These are phyloP conservation scores for Datura wrightii DNA, from an alignment of 257 asterid genomes.

Conservation along the genomic window DNA sequence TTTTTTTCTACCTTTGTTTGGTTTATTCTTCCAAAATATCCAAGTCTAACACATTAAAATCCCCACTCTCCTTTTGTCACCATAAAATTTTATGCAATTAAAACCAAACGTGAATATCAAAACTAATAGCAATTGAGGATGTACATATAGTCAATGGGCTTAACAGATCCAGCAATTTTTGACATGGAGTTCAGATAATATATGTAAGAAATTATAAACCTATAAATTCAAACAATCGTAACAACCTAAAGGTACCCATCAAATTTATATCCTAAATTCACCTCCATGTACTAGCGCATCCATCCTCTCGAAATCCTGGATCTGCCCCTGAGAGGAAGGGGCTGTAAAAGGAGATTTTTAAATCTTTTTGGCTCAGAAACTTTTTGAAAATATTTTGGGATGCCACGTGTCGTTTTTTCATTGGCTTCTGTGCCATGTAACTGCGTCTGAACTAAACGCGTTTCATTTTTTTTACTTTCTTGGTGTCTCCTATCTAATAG, in stretches of 20 bases:
- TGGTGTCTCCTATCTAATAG: slow-evolving; percentile 13
- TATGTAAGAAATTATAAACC: neutral
- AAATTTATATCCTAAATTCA: neutral
- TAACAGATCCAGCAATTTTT: neutral
- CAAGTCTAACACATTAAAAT: slow-evolving; percentile 6
- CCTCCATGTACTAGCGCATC: neutral
- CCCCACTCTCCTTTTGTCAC: neutral
- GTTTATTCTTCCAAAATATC: neutral
- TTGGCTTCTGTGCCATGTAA: neutral
- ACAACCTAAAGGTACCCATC: neutral
- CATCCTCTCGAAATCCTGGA: neutral
- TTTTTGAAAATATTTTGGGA: neutral
- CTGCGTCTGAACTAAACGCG: neutral
- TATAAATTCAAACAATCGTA: neutral
- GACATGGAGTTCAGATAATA: neutral
- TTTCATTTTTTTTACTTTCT: neutral
- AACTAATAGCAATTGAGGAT: neutral
- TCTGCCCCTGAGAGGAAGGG: neutral
- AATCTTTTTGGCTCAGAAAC: neutral
- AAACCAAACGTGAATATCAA: neutral
- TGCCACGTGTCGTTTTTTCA: neutral
- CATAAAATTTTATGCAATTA: neutral
- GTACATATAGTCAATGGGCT: slow-evolving; percentile 8
- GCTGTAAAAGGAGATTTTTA: neutral
- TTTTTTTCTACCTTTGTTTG: slow-evolving; percentile 1